A percentile compares a stretch with the other conserved stretches of the same genome.
phyloP scores from a whole-genome alignment of 2,329 filamentous ascomycete species.

The Grosmannia clavigera region DNA sequence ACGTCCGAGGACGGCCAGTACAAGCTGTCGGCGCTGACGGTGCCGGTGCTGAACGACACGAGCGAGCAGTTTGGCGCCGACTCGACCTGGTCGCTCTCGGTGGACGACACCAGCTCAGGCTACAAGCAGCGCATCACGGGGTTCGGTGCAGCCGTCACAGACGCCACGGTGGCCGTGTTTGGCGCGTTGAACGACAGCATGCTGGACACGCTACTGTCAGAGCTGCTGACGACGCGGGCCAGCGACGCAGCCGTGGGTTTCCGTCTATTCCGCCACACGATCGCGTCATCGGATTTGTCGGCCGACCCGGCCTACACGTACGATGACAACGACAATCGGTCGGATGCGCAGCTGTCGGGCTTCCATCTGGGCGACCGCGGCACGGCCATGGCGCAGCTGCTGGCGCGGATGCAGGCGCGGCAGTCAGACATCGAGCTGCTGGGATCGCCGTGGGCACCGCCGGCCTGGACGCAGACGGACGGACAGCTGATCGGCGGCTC shows the following conservation, averaged over 20 bases:
- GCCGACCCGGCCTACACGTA: slow-evolving; percentile 27
- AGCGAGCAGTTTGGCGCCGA: slow-evolving; percentile 15
- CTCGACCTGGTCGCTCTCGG: slow-evolving; percentile 25
- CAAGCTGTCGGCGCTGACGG: slow-evolving; percentile 21
- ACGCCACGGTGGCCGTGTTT: slow-evolving; percentile 27
- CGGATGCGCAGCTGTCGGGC: slow-evolving; percentile 16
- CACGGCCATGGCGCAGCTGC: slow-evolving; percentile 24
- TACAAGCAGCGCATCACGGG: slow-evolving; percentile 27
- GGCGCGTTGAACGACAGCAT: slow-evolving; percentile 19
- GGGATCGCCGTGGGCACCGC: slow-evolving; percentile 27
- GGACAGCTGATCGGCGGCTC: slow-evolving; percentile 21
- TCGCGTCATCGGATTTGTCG: slow-evolving; percentile 27
- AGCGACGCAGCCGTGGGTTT: slow-evolving; percentile 19
- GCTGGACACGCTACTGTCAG: slow-evolving; percentile 21
- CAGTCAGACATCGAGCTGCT: slow-evolving; percentile 24
- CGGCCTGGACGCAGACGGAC: slow-evolving; percentile 30
- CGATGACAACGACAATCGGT: slow-evolving; percentile 21
- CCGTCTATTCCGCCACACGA: slow-evolving; percentile 26
- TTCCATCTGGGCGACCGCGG: slow-evolving; percentile 27
- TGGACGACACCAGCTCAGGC: slow-evolving; percentile 25
- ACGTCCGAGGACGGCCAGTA: slow-evolving; percentile 25
- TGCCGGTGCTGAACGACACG: slow-evolving; percentile 22
- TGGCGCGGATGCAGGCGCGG: slow-evolving; percentile 22
- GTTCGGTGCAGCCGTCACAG: slow-evolving; percentile 30
- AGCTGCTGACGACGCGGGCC: slow-evolving; percentile 23